These are phyloP conservation scores for Lactifluus volemus DNA, from an alignment of 768 basidiomycete species.

Conservation along the genomic window DNA sequence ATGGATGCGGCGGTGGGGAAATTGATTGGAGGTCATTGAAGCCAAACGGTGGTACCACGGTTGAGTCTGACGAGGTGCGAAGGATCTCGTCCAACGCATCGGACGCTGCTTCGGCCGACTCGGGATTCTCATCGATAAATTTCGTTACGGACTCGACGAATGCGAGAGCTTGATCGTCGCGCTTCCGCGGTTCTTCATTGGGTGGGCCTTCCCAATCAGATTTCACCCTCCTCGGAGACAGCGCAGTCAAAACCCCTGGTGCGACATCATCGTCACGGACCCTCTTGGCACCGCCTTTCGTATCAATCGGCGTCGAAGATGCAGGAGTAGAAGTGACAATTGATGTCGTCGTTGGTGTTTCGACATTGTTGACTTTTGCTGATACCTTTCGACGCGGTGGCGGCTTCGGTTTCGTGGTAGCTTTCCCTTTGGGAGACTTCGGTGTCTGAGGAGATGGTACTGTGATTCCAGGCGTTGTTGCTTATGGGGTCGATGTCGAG, in stretches of 20 bases:
- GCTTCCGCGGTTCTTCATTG: constrained; percentile 33
- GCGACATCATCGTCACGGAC: constrained; percentile 43
- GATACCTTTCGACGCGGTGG: constrained; percentile 27
- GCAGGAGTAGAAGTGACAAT: neutral
- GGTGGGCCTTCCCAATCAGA: constrained; percentile 61
- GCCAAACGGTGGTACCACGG: no score
- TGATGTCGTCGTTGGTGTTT: constrained; percentile 17
- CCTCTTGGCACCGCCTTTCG: constrained; percentile 32
- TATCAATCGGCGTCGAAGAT: constrained; percentile 17
- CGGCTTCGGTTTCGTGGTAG: constrained; percentile 37
- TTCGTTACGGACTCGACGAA: constrained; percentile 47
- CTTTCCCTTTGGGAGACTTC: constrained; percentile 61
- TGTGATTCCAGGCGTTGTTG: neutral
- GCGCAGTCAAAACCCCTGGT: constrained; percentile 35
- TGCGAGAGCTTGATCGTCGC: constrained; percentile 42
- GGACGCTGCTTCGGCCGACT: no score
- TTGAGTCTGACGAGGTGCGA: no score
- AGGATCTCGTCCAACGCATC: no score
- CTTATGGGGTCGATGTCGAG: constrained; percentile 17
- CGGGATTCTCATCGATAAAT: no score
- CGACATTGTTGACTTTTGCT: constrained; percentile 15
- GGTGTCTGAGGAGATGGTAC: constrained; percentile 28
- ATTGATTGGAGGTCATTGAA: no score
- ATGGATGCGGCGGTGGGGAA: no score
- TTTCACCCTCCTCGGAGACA: constrained; percentile 65